Percentiles rank a stretch among this genome's conserved stretches.
These are phyloP conservation scores for Kitagawia praeruptora DNA, from an alignment of 129 eudicot genomes.

Conservation along the genomic window DNA sequence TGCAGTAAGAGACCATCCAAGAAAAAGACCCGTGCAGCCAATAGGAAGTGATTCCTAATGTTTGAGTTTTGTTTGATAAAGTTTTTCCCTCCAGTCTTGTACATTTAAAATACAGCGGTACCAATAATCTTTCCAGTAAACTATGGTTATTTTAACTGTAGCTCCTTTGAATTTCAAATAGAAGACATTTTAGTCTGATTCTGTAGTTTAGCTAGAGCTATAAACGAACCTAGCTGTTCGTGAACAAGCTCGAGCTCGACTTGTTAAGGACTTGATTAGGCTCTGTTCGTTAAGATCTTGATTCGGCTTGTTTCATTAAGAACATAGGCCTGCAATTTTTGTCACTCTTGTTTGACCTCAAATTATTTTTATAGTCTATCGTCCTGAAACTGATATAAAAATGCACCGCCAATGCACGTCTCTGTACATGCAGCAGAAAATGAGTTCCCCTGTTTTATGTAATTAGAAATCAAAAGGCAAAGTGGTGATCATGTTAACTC, in stretches of 20 bases:
- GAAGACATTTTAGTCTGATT: too few relatives aligned
- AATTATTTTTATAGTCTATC: background rate
- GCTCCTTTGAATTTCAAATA: background rate
- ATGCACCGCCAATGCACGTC: background rate
- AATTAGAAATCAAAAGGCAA: conserved; percentile 5
- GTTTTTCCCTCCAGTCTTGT: background rate
- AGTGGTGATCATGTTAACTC: too few relatives aligned
- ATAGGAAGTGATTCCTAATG: conserved; percentile 15
- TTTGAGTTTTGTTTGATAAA: background rate
- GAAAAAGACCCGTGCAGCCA: conserved; percentile 23
- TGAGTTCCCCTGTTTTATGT: background rate
- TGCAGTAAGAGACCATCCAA: conserved; percentile 21
- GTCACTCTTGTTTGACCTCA: background rate
- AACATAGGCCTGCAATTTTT: background rate
- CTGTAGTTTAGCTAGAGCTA: too few relatives aligned
- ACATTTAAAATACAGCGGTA: background rate
- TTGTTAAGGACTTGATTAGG: too few relatives aligned
- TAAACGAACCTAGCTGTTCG: too few relatives aligned
- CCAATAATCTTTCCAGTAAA: background rate
- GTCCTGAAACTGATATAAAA: background rate
- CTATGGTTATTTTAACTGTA: background rate
- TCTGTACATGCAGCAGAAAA: background rate
- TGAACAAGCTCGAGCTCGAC: too few relatives aligned
- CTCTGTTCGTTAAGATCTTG: too few relatives aligned
- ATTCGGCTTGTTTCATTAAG: too few relatives aligned